These are phyloP conservation scores for Orbilia brochopaga DNA, from an alignment of 2,329 filamentous ascomycete genomes.

Conservation along the genomic window DNA sequence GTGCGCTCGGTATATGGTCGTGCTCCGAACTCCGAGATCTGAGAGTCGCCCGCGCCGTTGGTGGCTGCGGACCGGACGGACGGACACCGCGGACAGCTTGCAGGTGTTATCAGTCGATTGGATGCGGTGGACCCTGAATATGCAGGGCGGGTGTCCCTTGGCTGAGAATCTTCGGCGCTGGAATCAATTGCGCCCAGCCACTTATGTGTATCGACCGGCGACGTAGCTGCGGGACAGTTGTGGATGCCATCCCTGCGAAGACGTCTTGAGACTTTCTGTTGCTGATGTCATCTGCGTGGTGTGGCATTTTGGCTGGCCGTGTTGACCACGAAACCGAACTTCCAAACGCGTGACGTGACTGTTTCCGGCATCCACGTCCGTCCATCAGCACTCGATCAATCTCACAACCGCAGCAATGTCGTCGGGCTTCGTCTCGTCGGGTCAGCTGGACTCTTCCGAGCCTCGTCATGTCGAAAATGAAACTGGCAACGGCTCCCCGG, in stretches of 20 bases:
- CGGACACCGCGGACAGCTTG: conserved; percentile 1
- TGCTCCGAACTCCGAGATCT: not conserved
- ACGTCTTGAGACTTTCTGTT: not conserved
- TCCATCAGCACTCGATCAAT: not conserved
- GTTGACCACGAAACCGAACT: conserved; percentile 7
- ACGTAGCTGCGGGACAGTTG: not conserved
- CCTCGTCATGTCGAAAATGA: conserved; percentile 6
- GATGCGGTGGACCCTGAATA: not conserved
- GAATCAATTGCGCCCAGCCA: too few species aligned
- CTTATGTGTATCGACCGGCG: not conserved
- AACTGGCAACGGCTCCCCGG: conserved; percentile 5
- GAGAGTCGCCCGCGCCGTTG: not conserved
- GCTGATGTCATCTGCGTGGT: conserved; percentile 39
- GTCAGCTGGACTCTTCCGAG: conserved; percentile 43
- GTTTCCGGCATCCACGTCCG: too few species aligned
- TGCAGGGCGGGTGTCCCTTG: too few species aligned
- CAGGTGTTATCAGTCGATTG: not conserved
- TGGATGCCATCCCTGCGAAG: too few species aligned
- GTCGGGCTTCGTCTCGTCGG: conserved; percentile 55
- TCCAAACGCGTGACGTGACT: conserved; percentile 23
- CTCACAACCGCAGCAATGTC: conserved; percentile 51
- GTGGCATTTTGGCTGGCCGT: conserved; percentile 18
- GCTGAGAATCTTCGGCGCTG: too few species aligned
- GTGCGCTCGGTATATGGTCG: not conserved
- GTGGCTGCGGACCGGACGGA: not conserved